Conservation (phyloP, 306 rosid species). For the Ochetophila trinervis region DNA sequence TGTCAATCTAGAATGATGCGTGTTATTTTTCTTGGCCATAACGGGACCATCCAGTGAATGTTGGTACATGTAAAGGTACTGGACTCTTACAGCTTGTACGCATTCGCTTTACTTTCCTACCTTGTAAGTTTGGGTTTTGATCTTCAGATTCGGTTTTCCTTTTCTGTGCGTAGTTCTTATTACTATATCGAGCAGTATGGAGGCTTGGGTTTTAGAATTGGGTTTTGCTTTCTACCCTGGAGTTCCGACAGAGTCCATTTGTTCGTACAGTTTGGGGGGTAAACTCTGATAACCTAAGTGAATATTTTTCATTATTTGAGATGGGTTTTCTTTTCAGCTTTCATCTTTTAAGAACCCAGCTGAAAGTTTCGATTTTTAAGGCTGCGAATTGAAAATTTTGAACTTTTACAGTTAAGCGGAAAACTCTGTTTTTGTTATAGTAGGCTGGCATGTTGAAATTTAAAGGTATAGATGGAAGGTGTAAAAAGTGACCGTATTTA, state of each 20-base stretch:
- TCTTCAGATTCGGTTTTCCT: neutral
- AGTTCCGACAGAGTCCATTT: slow-evolving; percentile 2
- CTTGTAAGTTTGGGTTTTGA: neutral
- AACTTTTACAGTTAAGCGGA: neutral
- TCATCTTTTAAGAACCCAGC: slow-evolving; percentile 16
- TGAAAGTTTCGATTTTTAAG: slow-evolving; percentile 24
- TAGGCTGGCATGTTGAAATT: too few species aligned
- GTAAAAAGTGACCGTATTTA: neutral
- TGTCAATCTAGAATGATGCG: slow-evolving; percentile 15
- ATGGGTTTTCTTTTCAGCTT: slow-evolving; percentile 30
- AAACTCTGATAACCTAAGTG: slow-evolving; percentile 19
- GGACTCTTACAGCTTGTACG: slow-evolving; percentile 1
- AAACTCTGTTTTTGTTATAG: slow-evolving; percentile 12
- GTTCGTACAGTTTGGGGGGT: slow-evolving; percentile 3
- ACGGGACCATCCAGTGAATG: slow-evolving; percentile 14
- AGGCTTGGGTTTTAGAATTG: slow-evolving; percentile 9
- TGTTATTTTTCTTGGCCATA: neutral
- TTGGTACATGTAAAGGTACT: slow-evolving; percentile 12
- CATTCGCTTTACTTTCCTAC: slow-evolving; percentile 2
- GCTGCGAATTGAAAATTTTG: neutral
- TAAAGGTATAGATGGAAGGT: too few species aligned
- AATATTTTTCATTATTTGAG: slow-evolving; percentile 14
- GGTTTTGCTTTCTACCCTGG: neutral
- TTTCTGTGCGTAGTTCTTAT: slow-evolving; percentile 2
- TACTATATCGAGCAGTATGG: neutral